These are phyloP conservation scores for Zhuliangozyma parablackwelliae DNA, from an alignment of 1,139 yeast genomes.

Conservation along the genomic window DNA sequence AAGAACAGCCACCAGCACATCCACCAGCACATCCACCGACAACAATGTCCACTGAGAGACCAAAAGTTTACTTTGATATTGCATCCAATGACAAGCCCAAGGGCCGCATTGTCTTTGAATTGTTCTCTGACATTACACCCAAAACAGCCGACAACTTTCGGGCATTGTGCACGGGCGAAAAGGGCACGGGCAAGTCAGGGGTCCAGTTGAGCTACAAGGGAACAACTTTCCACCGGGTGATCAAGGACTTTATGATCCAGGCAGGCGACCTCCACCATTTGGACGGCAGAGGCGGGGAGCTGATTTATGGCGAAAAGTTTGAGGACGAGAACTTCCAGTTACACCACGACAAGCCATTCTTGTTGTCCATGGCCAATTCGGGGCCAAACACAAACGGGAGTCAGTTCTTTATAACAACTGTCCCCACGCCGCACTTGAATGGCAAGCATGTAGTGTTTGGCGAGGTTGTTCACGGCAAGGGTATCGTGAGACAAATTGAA, in stretches of 20 bases:
- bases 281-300: constrained; percentile 91
- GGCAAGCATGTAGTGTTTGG: constrained; percentile 98
- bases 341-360: constrained; percentile 78
- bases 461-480: constrained; percentile 76
- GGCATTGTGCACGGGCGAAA: constrained; percentile 86
- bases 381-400: constrained; percentile 96
- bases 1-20: no score
- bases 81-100: constrained; percentile 59
- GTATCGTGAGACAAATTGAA: constrained; percentile 76
- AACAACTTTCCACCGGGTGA: constrained; percentile 86
- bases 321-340: constrained; percentile 84
- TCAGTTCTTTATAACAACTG: constrained; percentile 90
- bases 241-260: constrained; percentile 87
- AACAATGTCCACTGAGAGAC: not conserved
- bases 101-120: constrained; percentile 74
- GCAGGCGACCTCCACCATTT: constrained; percentile 95
- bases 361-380: constrained; percentile 94
- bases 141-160: constrained; percentile 92
- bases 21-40: no score
- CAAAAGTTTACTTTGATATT: constrained; percentile 64
- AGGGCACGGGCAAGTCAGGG: constrained; percentile 63
- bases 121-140: constrained; percentile 80
- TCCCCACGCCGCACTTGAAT: constrained; percentile 77
- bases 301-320: constrained; percentile 92
- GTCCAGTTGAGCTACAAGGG: constrained; percentile 72